Percentiles rank a stretch among this genome's conserved stretches.
Conservation (phyloP, 2,329 filamentous ascomycete genomes). For the Macroventuria anomochaeta region DNA sequence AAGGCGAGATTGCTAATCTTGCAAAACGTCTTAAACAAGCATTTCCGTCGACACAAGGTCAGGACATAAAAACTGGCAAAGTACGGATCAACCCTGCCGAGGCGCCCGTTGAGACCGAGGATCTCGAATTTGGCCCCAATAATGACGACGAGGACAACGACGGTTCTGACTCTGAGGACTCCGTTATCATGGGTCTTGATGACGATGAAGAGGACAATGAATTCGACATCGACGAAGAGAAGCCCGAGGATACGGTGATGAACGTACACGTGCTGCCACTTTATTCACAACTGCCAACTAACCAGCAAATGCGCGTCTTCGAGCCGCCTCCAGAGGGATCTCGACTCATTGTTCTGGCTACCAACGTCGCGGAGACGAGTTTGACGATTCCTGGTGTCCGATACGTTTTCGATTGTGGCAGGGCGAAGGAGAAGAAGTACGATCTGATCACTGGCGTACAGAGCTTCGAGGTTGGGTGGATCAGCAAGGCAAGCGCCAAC, state of each 20-base stretch:
- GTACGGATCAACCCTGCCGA: conserved; percentile 79
- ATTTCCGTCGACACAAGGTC: conserved; percentile 61
- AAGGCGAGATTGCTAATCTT: conserved; percentile 88
- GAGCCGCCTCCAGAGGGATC: conserved; percentile 82
- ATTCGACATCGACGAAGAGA: conserved; percentile 67
- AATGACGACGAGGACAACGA: conserved; percentile 52
- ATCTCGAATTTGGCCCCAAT: conserved; percentile 77
- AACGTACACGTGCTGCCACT: conserved; percentile 90
- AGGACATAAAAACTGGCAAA: conserved; percentile 63
- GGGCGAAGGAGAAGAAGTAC: conserved; percentile 90
- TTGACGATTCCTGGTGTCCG: conserved; percentile 93
- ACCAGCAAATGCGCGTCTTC: conserved; percentile 90
- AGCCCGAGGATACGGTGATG: conserved; percentile 65
- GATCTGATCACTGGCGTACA: conserved; percentile 90
- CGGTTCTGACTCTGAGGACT: conserved; percentile 61
- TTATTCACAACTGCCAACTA: conserved; percentile 89
- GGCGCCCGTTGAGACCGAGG: conserved; percentile 81
- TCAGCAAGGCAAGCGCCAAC: conserved; percentile 93
- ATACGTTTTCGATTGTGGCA: conserved; percentile 94
- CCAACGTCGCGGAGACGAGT: conserved; percentile 96
- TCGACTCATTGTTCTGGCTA: conserved; percentile 86
- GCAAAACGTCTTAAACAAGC: conserved; percentile 77
- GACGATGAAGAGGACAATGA: conserved; percentile 68
- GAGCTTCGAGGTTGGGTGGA: conserved; percentile 94
- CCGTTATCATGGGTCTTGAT: conserved; percentile 66